Conservation (phyloP, 106 monocot genomes). For the Dendrobium catenatum region DNA sequence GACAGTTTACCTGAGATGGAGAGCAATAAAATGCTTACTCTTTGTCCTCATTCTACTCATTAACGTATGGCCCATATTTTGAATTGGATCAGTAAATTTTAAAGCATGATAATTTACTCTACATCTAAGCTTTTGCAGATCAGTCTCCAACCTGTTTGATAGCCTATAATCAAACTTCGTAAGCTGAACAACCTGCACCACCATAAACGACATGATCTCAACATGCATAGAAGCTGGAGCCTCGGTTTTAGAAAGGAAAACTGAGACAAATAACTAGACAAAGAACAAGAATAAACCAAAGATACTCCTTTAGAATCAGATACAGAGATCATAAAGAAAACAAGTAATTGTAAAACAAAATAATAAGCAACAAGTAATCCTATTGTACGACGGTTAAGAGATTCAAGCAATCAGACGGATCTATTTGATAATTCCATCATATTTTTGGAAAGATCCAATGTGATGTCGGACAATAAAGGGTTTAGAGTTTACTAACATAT, state of each 20-base stretch:
- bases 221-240: slow-evolving; percentile 2
- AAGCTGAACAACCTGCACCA: slow-evolving; percentile 40
- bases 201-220: not conserved
- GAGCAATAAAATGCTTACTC: slow-evolving; percentile 50
- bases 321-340: not conserved
- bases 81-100: slow-evolving; percentile 39
- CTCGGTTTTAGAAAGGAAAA: not conserved
- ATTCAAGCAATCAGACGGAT: not conserved
- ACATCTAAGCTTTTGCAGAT: slow-evolving; percentile 66
- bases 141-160: slow-evolving; percentile 46
- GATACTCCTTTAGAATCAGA: not conserved
- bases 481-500: not conserved
- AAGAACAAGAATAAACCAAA: not conserved
- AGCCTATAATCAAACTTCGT: slow-evolving; percentile 74
- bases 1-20: slow-evolving; percentile 42
- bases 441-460: not conserved
- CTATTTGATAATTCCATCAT: not conserved
- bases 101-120: slow-evolving; percentile 64
- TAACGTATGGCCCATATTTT: slow-evolving; percentile 39
- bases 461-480: not conserved
- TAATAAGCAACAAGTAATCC: no score
- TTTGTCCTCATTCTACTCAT: slow-evolving; percentile 43
- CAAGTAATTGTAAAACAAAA: not conserved
- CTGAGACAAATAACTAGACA: not conserved
- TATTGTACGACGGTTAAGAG: not conserved